Evolutionary conservation across 1,284 basidiomycete species (phyloP).

Genomic region (Marasmius tenuissimus): DNA sequence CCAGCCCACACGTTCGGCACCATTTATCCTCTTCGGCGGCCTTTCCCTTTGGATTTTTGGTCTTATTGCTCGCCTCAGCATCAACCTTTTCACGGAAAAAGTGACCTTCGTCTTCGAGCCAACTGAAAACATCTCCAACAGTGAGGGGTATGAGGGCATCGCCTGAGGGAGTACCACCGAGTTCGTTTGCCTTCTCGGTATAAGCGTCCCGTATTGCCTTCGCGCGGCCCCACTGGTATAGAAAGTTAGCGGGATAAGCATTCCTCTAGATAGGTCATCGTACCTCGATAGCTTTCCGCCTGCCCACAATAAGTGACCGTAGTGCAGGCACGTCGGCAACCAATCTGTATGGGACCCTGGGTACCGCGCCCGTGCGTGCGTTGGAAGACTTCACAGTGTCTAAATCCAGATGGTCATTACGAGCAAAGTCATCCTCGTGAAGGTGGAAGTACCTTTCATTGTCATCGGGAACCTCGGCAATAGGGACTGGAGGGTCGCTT

Average conservation of each 20-base stretch:
- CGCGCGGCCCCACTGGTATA: slow-evolving; percentile 60
- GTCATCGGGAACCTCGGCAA: slow-evolving; percentile 61
- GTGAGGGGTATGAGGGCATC: slow-evolving; percentile 36
- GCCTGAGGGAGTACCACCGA: slow-evolving; percentile 16
- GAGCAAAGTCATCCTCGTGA: background rate
- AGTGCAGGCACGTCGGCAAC: slow-evolving; percentile 46
- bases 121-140: slow-evolving; percentile 56
- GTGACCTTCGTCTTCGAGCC: slow-evolving; percentile 54
- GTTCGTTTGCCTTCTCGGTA: slow-evolving; percentile 17
- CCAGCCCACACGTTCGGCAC: slow-evolving; percentile 14
- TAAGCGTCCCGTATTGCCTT: slow-evolving; percentile 53
- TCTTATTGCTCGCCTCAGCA: slow-evolving; percentile 4
- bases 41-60: background rate
- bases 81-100: slow-evolving; percentile 35
- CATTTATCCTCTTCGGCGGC: slow-evolving; percentile 7
- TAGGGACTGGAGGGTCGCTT: slow-evolving; percentile 40
- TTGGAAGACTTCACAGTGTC: background rate
- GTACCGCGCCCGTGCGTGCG: background rate
- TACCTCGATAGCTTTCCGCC: slow-evolving; percentile 72
- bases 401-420: slow-evolving; percentile 7
- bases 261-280: slow-evolving; percentile 19
- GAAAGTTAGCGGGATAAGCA: slow-evolving; percentile 7
- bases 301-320: slow-evolving; percentile 48
- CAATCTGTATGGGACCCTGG: slow-evolving; percentile 53
- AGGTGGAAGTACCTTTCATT: slow-evolving; percentile 43